phyloP scores from a whole-genome alignment of 805 yeast species.

The Saccharomycodes ludwigii region DNA sequence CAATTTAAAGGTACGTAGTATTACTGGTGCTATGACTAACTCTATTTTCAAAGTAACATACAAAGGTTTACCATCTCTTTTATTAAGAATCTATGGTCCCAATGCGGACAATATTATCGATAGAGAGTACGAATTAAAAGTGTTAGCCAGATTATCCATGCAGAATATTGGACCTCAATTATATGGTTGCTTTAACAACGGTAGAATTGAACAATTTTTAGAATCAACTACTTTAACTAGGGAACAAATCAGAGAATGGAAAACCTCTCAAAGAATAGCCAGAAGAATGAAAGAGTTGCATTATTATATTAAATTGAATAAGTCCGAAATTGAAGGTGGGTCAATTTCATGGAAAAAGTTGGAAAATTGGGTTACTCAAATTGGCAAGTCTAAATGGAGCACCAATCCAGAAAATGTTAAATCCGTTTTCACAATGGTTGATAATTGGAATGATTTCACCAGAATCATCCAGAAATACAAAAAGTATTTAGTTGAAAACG shows the following conservation, averaged over 20 bases:
- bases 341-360: conserved; percentile 63
- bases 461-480: conserved; percentile 38
- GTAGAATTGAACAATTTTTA: conserved; percentile 87
- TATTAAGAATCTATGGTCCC: conserved; percentile 79
- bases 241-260: conserved; percentile 61
- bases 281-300: conserved; percentile 95
- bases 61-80: conserved; percentile 38
- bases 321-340: conserved; percentile 42
- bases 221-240: conserved; percentile 68
- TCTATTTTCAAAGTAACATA: conserved; percentile 63
- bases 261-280: conserved; percentile 72
- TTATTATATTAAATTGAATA: conserved; percentile 54
- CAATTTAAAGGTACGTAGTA: conserved; percentile 45
- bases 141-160: conserved; percentile 59
- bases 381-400: conserved; percentile 30
- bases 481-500: conserved; percentile 41
- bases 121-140: conserved; percentile 64
- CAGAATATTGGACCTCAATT: conserved; percentile 80
- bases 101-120: conserved; percentile 80
- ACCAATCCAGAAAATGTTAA: conserved; percentile 21
- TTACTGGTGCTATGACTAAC: conserved; percentile 90
- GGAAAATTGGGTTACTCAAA: conserved; percentile 52
- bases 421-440: conserved; percentile 28
- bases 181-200: conserved; percentile 82
- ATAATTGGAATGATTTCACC: conserved; percentile 37